Evolutionary conservation across 495 filamentous ascomycete genomes (phyloP), one percentile per base, ranked within the genome.

Genomic region (Penicillium cataractarum): DNA sequence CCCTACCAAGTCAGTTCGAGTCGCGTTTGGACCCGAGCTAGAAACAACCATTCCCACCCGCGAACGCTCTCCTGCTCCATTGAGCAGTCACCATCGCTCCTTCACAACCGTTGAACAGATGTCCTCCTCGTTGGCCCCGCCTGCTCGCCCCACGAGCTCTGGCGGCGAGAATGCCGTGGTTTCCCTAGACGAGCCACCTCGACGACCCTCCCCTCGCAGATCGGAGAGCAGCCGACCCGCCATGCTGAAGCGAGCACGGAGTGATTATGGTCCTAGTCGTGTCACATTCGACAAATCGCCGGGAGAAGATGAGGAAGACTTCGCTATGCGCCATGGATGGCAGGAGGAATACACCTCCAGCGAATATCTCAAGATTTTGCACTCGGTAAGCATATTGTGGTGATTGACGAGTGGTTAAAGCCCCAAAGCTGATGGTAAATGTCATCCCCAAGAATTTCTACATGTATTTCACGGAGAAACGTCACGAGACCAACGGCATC

Each of bases 401-500:
- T 46, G 22, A 51, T 5, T 40, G 15, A 35, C n/a, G 49, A 21
- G 4, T 51, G 31, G 6, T 26, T 50, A 8, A 9, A 21, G 10
- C 29, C n/a, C 26, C 4, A 26, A 54, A 55, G 46, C 70, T 72
- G 65, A 72, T 17, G 37, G n/a, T 15, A 57, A 19, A 31, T 29
- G 26, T 57, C 12, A n/a, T 29, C 6, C 27, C 33, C 1, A 6
- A 82, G 77, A 80, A 78, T 61, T 98, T 96, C 84, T 97, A 94
- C 79, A 97, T 97, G 93, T 99, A 98, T 75, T 99, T 90, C 72
- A 96, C 92, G 50, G 95, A 98, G 72, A 98, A 98, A 74, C 88
- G 92, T 27, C 95, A 98, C 73, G 95, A 98, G 72, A 95, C 92
- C n/a, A 92, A 93, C 37, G 96, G 95, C 19, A 91, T 95, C 58